phyloP scores from a whole-genome alignment of 2,329 filamentous ascomycete species.

The Sclerotinia trifoliorum region DNA sequence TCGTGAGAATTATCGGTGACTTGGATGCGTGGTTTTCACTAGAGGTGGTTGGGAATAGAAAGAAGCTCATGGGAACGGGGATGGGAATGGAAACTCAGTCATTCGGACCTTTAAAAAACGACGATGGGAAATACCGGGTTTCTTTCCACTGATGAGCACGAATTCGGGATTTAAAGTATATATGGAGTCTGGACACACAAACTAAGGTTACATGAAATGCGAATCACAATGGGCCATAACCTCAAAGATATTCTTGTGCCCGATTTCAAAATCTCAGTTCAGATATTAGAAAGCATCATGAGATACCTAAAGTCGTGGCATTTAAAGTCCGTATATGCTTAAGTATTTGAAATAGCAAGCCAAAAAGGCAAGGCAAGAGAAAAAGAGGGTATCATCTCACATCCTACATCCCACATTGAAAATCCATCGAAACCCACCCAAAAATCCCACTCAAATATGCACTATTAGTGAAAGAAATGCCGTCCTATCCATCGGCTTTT shows the following conservation, averaged over 20 bases:
- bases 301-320: background rate
- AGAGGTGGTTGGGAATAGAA: no score
- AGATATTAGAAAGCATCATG: no score
- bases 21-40: no score
- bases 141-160: no score
- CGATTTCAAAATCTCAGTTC: background rate
- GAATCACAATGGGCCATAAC: background rate
- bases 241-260: background rate
- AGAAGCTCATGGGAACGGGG: no score
- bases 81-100: no score
- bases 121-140: no score
- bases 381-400: conserved; percentile 15
- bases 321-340: background rate
- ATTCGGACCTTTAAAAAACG: no score
- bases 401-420: background rate
- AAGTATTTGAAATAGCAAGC: background rate
- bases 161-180: no score
- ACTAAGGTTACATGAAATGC: background rate
- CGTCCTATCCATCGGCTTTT: background rate
- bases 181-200: no score
- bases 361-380: background rate
- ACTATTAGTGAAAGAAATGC: background rate
- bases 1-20: no score
- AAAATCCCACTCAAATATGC: background rate
- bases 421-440: background rate